A percentile compares a stretch with the other conserved stretches of the same genome.
Conservation (phyloP, 371 early-diverging fungal species). For the Rhizopus delemar region DNA sequence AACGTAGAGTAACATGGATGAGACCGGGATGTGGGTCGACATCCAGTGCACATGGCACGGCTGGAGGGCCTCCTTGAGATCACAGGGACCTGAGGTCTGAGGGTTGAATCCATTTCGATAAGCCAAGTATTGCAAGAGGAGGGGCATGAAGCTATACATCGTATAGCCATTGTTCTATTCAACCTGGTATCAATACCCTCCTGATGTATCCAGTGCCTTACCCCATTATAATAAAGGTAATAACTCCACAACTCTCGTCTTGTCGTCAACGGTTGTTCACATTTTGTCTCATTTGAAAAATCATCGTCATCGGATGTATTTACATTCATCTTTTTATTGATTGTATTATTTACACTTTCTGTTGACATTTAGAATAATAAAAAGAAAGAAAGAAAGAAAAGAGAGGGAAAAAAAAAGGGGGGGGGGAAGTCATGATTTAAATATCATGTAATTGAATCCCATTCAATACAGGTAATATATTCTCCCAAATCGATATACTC, state of each 20-base stretch:
- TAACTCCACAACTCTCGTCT: conserved; percentile 49
- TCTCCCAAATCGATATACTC: conserved; percentile 50
- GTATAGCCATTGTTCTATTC: conserved; percentile 52
- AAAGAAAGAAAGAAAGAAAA: conserved; percentile 6
- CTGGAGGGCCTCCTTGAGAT: conserved; percentile 24
- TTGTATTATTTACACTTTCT: not conserved
- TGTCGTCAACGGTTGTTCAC: conserved; percentile 42
- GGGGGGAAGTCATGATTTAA: not conserved
- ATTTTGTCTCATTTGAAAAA: not conserved
- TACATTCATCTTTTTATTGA: not conserved
- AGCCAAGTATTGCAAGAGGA: conserved; percentile 43
- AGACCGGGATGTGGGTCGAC: conserved; percentile 31
- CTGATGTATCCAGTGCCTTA: conserved; percentile 10
- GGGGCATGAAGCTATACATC: conserved; percentile 45
- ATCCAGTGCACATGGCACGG: conserved; percentile 45
- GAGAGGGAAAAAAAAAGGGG: not conserved
- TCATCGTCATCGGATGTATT: not conserved
- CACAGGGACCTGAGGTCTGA: conserved; percentile 27
- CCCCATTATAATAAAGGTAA: conserved; percentile 56
- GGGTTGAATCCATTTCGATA: conserved; percentile 42
- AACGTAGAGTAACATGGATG: conserved; percentile 49
- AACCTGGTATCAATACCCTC: not conserved
- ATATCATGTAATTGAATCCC: conserved; percentile 28
- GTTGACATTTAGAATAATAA: not conserved
- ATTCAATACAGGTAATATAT: conserved; percentile 41